Percentiles rank a stretch among this genome's conserved stretches.
phyloP scores from a whole-genome alignment of 164 flowering plant species.

The Litsea cubeba region DNA sequence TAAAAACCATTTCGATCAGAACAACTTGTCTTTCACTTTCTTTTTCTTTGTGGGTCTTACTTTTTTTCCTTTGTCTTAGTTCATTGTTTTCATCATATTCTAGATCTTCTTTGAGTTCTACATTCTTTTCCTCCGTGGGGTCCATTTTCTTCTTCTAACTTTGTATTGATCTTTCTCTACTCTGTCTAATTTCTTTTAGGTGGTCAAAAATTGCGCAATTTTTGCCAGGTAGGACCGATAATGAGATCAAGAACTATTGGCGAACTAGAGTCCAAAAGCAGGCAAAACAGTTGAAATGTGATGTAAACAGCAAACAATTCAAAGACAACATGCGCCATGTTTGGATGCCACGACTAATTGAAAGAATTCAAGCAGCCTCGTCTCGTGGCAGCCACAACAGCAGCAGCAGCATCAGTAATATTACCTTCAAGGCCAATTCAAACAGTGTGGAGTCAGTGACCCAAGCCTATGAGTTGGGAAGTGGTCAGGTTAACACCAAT shows the following conservation, averaged over 20 bases:
- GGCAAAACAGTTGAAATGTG: conserved; percentile 14
- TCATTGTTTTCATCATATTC: not conserved
- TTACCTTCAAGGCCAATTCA: not conserved
- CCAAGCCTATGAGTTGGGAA: not conserved
- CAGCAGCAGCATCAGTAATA: not conserved
- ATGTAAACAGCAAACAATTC: conserved; percentile 15
- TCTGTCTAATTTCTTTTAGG: conserved; percentile 1
- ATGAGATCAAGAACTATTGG: conserved; percentile 19
- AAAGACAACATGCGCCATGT: conserved; percentile 11
- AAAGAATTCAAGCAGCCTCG: conserved; percentile 8
- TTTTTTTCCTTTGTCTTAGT: not conserved
- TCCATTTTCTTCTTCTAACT: too few relatives aligned
- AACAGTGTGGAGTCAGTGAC: not conserved
- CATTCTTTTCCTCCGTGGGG: too few relatives aligned
- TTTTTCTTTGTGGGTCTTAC: too few relatives aligned
- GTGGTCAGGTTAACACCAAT: not conserved
- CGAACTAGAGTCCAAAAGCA: conserved; percentile 15
- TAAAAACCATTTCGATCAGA: too few relatives aligned
- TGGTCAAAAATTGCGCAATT: conserved; percentile 13
- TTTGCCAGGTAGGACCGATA: conserved; percentile 12
- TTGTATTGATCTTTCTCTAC: too few relatives aligned
- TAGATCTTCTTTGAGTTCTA: not conserved
- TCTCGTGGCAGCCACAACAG: too few relatives aligned
- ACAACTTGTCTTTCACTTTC: too few relatives aligned
- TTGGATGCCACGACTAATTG: conserved; percentile 11